Conservation (phyloP, 2,329 filamentous ascomycete species). For the Dactylellina parvicollis region DNA sequence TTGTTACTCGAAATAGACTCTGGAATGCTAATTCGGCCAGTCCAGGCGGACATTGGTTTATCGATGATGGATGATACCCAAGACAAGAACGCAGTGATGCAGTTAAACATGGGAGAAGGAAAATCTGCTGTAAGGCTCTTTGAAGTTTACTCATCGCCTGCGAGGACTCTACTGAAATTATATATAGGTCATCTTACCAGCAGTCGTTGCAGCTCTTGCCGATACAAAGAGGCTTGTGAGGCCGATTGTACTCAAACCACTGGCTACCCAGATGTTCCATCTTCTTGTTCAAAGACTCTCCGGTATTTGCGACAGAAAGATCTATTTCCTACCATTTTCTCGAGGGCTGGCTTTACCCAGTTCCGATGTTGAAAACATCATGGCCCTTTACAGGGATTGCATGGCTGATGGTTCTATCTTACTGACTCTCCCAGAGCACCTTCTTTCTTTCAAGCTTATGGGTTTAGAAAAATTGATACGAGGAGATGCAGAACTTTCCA, state of each 20-base stretch:
- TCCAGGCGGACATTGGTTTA: conserved; percentile 69
- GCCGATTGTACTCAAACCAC: conserved; percentile 71
- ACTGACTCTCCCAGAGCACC: conserved; percentile 71
- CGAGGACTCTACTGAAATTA: background rate
- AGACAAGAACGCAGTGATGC: conserved; percentile 67
- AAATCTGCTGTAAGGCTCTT: conserved; percentile 67
- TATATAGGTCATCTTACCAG: conserved; percentile 70
- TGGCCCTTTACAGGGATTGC: conserved; percentile 63
- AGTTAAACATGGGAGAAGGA: conserved; percentile 77
- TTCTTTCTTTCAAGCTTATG: conserved; percentile 73
- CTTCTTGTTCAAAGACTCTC: conserved; percentile 68
- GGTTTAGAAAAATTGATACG: conserved; percentile 64
- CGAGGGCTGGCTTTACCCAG: conserved; percentile 62
- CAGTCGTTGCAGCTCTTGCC: conserved; percentile 68
- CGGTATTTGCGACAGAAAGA: conserved; percentile 66
- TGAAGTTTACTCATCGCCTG: background rate
- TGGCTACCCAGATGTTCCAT: conserved; percentile 71
- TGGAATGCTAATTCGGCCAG: conserved; percentile 70
- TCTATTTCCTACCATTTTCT: conserved; percentile 71
- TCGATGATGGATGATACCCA: conserved; percentile 66
- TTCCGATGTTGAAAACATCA: conserved; percentile 61
- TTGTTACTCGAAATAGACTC: conserved; percentile 74
- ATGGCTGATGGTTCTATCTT: conserved; percentile 67
- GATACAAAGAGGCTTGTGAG: conserved; percentile 67
- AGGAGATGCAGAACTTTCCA: conserved; percentile 57